Base-by-base conservation (phyloP, 2,329 filamentous ascomycete genomes). In the Metarhizium anisopliae region DNA sequence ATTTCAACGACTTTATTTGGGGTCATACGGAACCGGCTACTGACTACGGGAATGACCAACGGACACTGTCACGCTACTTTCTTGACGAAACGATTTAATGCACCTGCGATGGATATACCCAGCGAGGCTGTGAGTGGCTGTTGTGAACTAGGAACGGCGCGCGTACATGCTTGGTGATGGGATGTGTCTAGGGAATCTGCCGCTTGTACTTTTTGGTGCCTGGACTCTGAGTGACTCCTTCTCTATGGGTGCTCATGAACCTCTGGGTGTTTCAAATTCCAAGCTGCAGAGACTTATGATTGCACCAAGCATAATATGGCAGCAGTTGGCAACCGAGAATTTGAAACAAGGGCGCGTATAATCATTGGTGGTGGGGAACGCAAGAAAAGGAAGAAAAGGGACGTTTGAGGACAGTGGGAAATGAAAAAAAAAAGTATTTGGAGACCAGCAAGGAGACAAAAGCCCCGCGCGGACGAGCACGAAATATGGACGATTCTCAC, bases 21-120 rank as follows among this genome's bases (percentile, higher is more conserved):
- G 63, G 66, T 67, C 65, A 65, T 62, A 64, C 65, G 64, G 61
- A 53, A 57, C 64, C 65, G 65, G 63, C 58, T 62, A 66, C 62
- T 55, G 63, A 64, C 64, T 61, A 65, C 63, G 66, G 65, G 62
- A 66, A 70, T 65, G 64, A 67, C 66, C 55, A 65, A 69, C 62
- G 63, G 63, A 60, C 56, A 59, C 59, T 67, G 66, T 68, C 63
- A 68, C 64, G 60, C 69, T 66, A 67, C 65, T 69, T 69, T 68
- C 60, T 64, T 65, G 60, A 67, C 66, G 62, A 65, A 42, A 68
- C 63, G 64, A 68, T 62, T 64, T 66, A 60, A 68, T 65, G 67
- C 70, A 70, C 67, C 67, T 68, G 69, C 68, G 70, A 72, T 69
- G 70, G 70, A 72, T 72, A 72, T 72, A 72, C 70, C 70, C 68